Conservation (phyloP, 768 basidiomycete genomes). For the Rickenella mellea region DNA sequence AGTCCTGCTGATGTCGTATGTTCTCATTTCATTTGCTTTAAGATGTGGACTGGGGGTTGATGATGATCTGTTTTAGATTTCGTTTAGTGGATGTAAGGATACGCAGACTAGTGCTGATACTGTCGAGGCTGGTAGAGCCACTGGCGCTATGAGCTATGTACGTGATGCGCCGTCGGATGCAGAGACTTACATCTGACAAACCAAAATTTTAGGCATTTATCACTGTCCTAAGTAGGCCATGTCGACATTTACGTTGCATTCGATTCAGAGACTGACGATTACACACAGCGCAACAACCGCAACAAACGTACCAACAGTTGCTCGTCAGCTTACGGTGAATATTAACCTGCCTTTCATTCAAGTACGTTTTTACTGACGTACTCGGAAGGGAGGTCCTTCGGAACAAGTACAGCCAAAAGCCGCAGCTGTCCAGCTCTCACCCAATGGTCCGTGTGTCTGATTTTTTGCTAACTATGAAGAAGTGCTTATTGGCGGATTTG, state of each 20-base stretch:
- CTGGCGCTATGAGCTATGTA: constrained; percentile 77
- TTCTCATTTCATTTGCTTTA: constrained; percentile 7
- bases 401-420: constrained; percentile 57
- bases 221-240: constrained; percentile 35
- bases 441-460: constrained; percentile 35
- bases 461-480: neutral
- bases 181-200: neutral
- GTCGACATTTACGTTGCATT: neutral
- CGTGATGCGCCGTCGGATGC: constrained; percentile 14
- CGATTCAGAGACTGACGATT: constrained; percentile 1
- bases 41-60: neutral
- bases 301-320: constrained; percentile 58
- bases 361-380: neutral
- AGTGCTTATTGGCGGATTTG: neutral
- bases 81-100: constrained; percentile 79
- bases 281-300: constrained; percentile 33
- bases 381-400: constrained; percentile 42
- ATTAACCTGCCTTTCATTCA: no score
- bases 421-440: constrained; percentile 68
- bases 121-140: constrained; percentile 51
- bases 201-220: constrained; percentile 42
- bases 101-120: constrained; percentile 78
- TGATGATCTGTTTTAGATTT: constrained; percentile 41
- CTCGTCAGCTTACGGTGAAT: constrained; percentile 45
- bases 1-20: constrained; percentile 81